A percentile compares a stretch with the other conserved stretches of the same genome.
These are phyloP conservation scores for Phaseolus lunatus DNA, from an alignment of 306 rosid genomes.

Conservation along the genomic window DNA sequence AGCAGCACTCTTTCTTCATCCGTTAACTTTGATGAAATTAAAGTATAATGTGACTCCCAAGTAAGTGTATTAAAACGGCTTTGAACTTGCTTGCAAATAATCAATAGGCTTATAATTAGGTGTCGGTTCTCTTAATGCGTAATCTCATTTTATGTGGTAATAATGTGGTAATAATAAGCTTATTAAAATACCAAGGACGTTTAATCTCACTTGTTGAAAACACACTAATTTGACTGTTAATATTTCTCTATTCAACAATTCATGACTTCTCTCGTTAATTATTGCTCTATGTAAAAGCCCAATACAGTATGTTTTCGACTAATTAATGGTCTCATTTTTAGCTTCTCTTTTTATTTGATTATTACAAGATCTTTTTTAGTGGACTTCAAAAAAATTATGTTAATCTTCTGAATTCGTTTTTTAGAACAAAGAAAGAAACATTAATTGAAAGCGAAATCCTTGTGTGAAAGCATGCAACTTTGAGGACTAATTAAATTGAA, in stretches of 20 bases:
- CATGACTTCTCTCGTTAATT: constrained; percentile 12
- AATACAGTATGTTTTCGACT: background rate
- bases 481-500: constrained; percentile 29
- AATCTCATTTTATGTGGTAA: background rate
- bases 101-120: constrained; percentile 37
- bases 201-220: background rate
- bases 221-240: constrained; percentile 2
- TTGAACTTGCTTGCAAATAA: constrained; percentile 11
- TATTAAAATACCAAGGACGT: background rate
- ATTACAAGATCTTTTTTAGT: background rate
- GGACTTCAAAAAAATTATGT: background rate
- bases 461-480: constrained; percentile 27
- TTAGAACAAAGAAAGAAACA: background rate
- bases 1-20: constrained; percentile 11
- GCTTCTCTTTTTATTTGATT: constrained; percentile 4
- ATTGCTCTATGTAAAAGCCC: background rate
- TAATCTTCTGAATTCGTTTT: background rate
- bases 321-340: background rate
- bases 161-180: constrained; percentile 1
- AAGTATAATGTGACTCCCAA: constrained; percentile 28
- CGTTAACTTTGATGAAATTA: constrained; percentile 40
- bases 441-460: constrained; percentile 37
- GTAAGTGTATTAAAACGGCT: constrained; percentile 24
- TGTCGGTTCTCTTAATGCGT: background rate
- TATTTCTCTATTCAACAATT: background rate